Evolutionary conservation across 2,329 filamentous ascomycete species (phyloP), one percentile per base, ranked within the genome.

Genomic region (Neopestalotiopsis sp.): DNA sequence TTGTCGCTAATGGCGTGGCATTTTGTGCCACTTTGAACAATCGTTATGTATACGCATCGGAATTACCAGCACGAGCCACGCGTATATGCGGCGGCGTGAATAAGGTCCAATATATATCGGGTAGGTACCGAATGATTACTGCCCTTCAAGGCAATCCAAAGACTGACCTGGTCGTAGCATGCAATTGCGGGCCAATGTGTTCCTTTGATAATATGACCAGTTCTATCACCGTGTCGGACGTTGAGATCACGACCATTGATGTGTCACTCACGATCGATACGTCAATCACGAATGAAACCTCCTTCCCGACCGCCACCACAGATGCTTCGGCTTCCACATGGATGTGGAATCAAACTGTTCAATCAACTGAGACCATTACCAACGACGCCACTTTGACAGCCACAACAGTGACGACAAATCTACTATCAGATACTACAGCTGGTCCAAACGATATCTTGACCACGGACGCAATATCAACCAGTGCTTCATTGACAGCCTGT

Each of bases 1-100:
- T 20, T 52, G 45, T 52, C n/a, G 45, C 45, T 7, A 17, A 52
- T n/a, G 45, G 17, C 2, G 34, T 49, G 6, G 52, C 32, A 17
- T 60, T 67, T 14, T 67, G 65, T 60, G 20, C 52, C 7, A 30
- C 65, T 4, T 30, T 67, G 52, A 59, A 24, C 34, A 38, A 45
- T 32, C 52, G 65, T 49, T 67, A 67, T 38, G 52, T 67, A n/a
- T 67, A 67, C n/a, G 52, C 52, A 28, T 38, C 65, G 4, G 57
- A 61, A 28, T 49, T 49, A 32, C 56, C 65, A 32, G n/a, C 56
- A n/a, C 30, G 40, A 28, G 65, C 65, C 30, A 67, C 65, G n/a
- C 4, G 4, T 6, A 13, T 52, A 42, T 67, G 65, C 32, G 65
- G 65, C 9, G 62, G 45, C 30, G n/a, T 13, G 30, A 66, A 66